A percentile compares a stretch with the other conserved stretches of the same genome.
Conservation (phyloP, 805 yeast species). For the Spathaspora boniae region DNA sequence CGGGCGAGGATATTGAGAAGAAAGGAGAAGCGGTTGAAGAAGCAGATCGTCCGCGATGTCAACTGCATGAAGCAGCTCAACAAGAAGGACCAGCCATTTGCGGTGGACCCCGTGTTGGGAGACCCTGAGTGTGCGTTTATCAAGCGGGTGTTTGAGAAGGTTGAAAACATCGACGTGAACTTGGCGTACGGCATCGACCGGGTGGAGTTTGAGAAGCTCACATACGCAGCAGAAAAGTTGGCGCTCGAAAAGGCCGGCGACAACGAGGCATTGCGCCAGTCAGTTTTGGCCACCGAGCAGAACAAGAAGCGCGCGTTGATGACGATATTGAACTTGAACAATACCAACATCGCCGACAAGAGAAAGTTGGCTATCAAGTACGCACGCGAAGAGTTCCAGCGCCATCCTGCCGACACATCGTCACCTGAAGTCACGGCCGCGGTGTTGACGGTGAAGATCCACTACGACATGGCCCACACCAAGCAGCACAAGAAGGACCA, state of each 20-base stretch:
- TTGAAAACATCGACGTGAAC: constrained; percentile 57
- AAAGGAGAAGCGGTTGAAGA: constrained; percentile 38
- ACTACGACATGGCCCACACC: constrained; percentile 71
- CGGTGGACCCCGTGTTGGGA: constrained; percentile 85
- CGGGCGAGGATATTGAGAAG: constrained; percentile 33
- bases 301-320: constrained; percentile 63
- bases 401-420: constrained; percentile 88
- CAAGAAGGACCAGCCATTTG: constrained; percentile 27
- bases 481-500: constrained; percentile 67
- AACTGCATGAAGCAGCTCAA: constrained; percentile 39
- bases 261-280: constrained; percentile 28
- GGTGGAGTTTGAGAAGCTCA: constrained; percentile 67
- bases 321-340: constrained; percentile 72
- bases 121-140: constrained; percentile 62
- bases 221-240: constrained; percentile 75
- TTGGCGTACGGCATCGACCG: constrained; percentile 57
- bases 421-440: constrained; percentile 97
- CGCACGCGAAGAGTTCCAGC: constrained; percentile 77
- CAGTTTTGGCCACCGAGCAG: constrained; percentile 36
- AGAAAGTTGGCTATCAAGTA: constrained; percentile 54
- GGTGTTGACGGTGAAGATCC: constrained; percentile 74
- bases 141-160: constrained; percentile 59
- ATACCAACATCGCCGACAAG: constrained; percentile 58
- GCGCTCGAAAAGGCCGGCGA: constrained; percentile 35
- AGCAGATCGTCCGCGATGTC: constrained; percentile 38